A percentile compares a stretch with the other conserved stretches of the same genome.
phyloP scores from a whole-genome alignment of 2,329 filamentous ascomycete species.

The Ceratocystis variospora region DNA sequence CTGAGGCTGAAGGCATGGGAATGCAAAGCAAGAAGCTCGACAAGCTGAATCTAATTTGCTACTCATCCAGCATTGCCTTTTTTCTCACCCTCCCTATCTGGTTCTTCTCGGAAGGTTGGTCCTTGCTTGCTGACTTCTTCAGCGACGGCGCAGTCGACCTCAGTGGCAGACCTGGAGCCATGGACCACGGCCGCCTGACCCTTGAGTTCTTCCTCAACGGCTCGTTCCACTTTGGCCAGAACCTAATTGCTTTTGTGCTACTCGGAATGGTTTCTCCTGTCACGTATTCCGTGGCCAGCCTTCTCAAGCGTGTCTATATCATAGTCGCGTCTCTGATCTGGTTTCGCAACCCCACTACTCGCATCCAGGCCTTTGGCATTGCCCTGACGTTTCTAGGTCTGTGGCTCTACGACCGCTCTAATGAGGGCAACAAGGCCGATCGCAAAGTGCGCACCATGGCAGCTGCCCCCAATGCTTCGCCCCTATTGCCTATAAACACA shows the following conservation, averaged over 20 bases:
- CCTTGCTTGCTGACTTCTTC: slow-evolving; percentile 62
- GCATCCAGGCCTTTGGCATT: slow-evolving; percentile 72
- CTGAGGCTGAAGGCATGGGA: slow-evolving; percentile 56
- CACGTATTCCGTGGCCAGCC: slow-evolving; percentile 87
- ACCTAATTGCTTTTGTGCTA: slow-evolving; percentile 85
- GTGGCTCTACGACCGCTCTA: slow-evolving; percentile 90
- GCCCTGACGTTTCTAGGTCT: slow-evolving; percentile 78
- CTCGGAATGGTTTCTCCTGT: slow-evolving; percentile 90
- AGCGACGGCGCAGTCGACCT: slow-evolving; percentile 64
- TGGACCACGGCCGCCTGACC: slow-evolving; percentile 57
- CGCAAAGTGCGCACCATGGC: slow-evolving; percentile 58
- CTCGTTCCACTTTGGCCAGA: slow-evolving; percentile 90
- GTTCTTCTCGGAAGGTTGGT: slow-evolving; percentile 80
- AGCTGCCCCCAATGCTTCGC: slow-evolving; percentile 25
- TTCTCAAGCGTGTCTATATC: slow-evolving; percentile 96
- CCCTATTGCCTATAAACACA: slow-evolving; percentile 49
- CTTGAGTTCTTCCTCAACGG: slow-evolving; percentile 97
- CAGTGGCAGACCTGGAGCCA: slow-evolving; percentile 46
- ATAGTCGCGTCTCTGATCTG: slow-evolving; percentile 89
- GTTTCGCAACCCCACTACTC: slow-evolving; percentile 84
- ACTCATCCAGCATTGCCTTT: slow-evolving; percentile 90
- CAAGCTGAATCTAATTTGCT: slow-evolving; percentile 91
- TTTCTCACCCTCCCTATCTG: slow-evolving; percentile 79
- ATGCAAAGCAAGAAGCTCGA: slow-evolving; percentile 66
- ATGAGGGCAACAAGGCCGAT: slow-evolving; percentile 76